Percentiles rank a stretch among this genome's conserved stretches.
Conservation (phyloP, 2,329 filamentous ascomycete species). For the Cryoendolithus antarcticus region DNA sequence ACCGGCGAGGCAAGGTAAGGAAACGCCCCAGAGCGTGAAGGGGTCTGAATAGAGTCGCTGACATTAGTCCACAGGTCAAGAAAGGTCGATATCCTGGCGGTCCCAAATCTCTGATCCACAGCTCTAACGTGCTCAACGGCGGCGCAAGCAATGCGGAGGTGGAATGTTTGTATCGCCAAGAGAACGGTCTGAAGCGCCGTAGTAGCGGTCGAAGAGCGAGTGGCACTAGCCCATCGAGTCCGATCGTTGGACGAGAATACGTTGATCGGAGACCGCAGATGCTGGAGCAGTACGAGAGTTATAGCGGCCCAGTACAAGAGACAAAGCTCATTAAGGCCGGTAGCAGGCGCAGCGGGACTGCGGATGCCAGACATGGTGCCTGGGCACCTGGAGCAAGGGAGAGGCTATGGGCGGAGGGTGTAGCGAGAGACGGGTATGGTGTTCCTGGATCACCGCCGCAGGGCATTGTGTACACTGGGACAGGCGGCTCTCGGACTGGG, state of each 20-base stretch:
- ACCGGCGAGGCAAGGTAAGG: constrained; percentile 25
- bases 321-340: not conserved
- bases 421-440: constrained; percentile 4
- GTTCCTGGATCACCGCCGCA: no score
- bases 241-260: not conserved
- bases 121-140: constrained; percentile 26
- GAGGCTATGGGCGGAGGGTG: constrained; percentile 3
- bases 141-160: constrained; percentile 23
- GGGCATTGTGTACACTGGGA: constrained; percentile 1
- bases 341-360: not conserved
- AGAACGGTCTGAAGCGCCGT: constrained; percentile 4
- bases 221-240: not conserved
- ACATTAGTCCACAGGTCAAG: constrained; percentile 17
- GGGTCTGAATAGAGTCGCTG: no score
- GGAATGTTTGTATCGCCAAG: constrained; percentile 18
- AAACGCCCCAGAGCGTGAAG: no score
- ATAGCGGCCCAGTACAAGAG: constrained; percentile 1
- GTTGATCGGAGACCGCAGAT: constrained; percentile 1
- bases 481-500: not conserved
- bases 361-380: not conserved
- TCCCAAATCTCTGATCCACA: constrained; percentile 23
- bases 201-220: constrained; percentile 3
- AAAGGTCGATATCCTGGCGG: constrained; percentile 27
- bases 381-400: constrained; percentile 2
- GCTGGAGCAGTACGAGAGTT: not conserved